Conservation (phyloP, 441 rosid species). For the Pelargonium fulgidum region DNA sequence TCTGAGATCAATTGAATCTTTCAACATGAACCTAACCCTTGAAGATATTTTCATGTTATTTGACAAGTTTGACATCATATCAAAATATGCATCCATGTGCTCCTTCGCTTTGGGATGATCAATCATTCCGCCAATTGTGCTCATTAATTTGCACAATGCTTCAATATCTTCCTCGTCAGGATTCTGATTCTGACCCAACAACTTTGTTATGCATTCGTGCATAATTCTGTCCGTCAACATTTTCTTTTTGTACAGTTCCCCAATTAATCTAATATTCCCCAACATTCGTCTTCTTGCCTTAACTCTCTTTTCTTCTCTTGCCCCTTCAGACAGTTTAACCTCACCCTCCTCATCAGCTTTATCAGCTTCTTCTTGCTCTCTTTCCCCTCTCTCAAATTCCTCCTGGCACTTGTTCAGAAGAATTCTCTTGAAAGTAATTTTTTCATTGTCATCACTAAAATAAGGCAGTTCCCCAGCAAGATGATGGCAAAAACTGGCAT, state of each 20-base stretch:
- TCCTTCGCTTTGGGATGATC: slow-evolving; percentile 67
- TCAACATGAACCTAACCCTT: slow-evolving; percentile 87
- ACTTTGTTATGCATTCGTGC: slow-evolving; percentile 71
- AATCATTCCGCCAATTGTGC: slow-evolving; percentile 84
- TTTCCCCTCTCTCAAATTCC: slow-evolving; percentile 91
- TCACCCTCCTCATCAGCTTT: slow-evolving; percentile 80
- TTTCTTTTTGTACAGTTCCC: slow-evolving; percentile 87
- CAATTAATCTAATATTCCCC: slow-evolving; percentile 92
- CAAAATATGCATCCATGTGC: slow-evolving; percentile 74
- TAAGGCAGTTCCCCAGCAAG: slow-evolving; percentile 73
- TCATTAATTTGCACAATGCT: slow-evolving; percentile 86
- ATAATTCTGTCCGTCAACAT: slow-evolving; percentile 89
- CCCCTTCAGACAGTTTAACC: slow-evolving; percentile 60
- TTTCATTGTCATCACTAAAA: slow-evolving; percentile 54
- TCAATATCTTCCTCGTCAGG: slow-evolving; percentile 95
- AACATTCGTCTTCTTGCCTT: slow-evolving; percentile 86
- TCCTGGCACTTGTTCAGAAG: slow-evolving; percentile 87
- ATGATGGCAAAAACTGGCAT: slow-evolving; percentile 69
- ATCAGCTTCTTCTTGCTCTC: slow-evolving; percentile 91
- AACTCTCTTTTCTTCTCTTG: slow-evolving; percentile 82
- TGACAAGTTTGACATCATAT: slow-evolving; percentile 56
- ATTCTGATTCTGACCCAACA: slow-evolving; percentile 67
- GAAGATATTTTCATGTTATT: slow-evolving; percentile 62
- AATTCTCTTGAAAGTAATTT: slow-evolving; percentile 74
- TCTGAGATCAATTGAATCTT: slow-evolving; percentile 78